Percentiles rank a stretch among this genome's conserved stretches.
phyloP scores from a whole-genome alignment of 2,329 filamentous ascomycete genomes.

The Ophiostoma tasmaniense region DNA sequence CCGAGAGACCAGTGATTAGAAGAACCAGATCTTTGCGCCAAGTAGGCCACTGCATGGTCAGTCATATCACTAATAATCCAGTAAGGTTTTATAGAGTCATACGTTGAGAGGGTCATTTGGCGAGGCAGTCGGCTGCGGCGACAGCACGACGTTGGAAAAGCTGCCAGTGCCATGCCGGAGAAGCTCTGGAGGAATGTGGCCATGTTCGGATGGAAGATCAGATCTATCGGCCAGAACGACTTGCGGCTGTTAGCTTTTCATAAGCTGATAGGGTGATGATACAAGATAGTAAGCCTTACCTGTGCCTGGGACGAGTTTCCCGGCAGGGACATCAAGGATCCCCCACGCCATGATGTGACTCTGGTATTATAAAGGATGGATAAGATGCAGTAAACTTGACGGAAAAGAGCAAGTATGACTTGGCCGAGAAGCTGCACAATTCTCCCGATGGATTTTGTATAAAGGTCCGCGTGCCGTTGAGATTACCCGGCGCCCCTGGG shows the following conservation, averaged over 20 bases:
- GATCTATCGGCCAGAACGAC: conserved; percentile 39
- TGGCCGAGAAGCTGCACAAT: background rate
- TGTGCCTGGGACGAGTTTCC: conserved; percentile 41
- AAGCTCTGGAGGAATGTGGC: conserved; percentile 33
- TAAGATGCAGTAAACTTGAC: background rate
- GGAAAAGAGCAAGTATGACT: background rate
- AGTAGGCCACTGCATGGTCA: conserved; percentile 15
- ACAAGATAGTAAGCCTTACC: conserved; percentile 26
- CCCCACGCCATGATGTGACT: conserved; percentile 36
- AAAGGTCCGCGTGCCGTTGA: background rate
- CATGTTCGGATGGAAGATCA: conserved; percentile 39
- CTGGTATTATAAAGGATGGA: background rate
- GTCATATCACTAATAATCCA: background rate
- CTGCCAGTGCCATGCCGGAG: conserved; percentile 33
- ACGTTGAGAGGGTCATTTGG: conserved; percentile 43
- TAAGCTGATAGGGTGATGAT: background rate
- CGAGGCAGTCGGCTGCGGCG: conserved; percentile 39
- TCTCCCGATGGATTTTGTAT: background rate
- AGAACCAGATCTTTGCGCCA: conserved; percentile 36
- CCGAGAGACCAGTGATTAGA: conserved; percentile 37
- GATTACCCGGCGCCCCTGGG: background rate
- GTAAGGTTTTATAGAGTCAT: conserved; percentile 14
- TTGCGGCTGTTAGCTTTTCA: conserved; percentile 15
- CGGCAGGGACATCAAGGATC: conserved; percentile 37
- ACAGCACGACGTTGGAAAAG: conserved; percentile 30